phyloP scores from a whole-genome alignment of 139 green algal species.

The Chlamydomonas sp. region DNA sequence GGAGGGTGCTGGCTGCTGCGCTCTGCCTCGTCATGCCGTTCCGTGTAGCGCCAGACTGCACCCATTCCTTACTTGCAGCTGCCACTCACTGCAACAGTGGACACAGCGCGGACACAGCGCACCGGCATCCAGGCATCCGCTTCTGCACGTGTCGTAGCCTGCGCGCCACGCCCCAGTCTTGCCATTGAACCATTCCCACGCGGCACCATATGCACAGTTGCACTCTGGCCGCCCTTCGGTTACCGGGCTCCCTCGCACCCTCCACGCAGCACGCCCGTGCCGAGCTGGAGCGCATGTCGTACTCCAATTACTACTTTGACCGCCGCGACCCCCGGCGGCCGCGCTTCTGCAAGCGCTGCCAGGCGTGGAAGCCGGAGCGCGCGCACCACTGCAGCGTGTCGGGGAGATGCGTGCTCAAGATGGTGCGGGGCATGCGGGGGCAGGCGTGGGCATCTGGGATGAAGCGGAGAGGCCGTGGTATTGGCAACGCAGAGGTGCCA shows the following conservation, averaged over 20 bases:
- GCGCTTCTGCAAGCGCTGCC: constrained; percentile 67
- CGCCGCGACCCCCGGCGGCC: constrained; percentile 41
- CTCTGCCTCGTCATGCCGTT: no score
- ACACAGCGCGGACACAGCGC: no score
- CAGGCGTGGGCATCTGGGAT: not conserved
- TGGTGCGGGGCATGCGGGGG: constrained; percentile 59
- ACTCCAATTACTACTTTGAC: constrained; percentile 54
- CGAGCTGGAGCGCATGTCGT: constrained; percentile 64
- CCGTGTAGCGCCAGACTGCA: no score
- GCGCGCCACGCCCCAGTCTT: no score
- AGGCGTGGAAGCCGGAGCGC: constrained; percentile 91
- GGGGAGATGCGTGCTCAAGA: constrained; percentile 90
- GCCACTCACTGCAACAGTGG: not conserved
- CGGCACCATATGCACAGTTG: not conserved
- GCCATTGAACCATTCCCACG: not conserved
- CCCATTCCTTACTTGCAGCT: no score
- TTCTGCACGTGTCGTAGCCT: not conserved
- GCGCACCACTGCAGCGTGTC: constrained; percentile 93
- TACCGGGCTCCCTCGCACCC: not conserved
- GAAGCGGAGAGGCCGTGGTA: not conserved
- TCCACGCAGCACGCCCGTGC: constrained; percentile 48
- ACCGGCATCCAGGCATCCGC: not conserved
- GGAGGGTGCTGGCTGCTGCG: no score
- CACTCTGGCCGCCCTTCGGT: no score
- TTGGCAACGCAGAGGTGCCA: no score